phyloP scores from a whole-genome alignment of 1,139 yeast genomes.

The Pneumocystis wakefieldiae region DNA sequence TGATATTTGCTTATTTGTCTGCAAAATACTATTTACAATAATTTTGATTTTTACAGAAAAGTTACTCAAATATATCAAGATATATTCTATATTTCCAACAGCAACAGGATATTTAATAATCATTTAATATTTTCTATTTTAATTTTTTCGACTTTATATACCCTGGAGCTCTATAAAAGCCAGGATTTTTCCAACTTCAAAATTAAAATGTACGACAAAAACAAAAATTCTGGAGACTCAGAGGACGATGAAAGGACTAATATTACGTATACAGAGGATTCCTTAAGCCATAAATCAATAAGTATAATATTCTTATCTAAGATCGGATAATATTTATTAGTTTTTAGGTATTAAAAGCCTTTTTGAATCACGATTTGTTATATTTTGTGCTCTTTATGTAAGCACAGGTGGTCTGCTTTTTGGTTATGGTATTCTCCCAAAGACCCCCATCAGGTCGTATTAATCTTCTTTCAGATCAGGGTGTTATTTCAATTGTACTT shows the following conservation, averaged over 20 bases:
- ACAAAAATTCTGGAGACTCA: background rate
- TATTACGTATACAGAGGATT: conserved; percentile 3
- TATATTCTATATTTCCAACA: too few relatives aligned
- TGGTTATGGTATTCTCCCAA: conserved; percentile 20
- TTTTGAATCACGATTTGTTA: conserved; percentile 16
- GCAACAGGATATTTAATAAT: too few relatives aligned
- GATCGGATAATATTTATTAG: background rate
- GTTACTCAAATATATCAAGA: too few relatives aligned
- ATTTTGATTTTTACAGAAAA: too few relatives aligned
- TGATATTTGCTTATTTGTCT: too few relatives aligned
- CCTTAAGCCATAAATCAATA: background rate
- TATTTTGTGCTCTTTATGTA: conserved; percentile 21
- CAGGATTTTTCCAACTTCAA: background rate
- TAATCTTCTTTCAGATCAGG: too few relatives aligned
- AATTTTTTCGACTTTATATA: background rate
- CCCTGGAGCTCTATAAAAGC: background rate
- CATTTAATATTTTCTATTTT: background rate
- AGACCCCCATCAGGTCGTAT: too few relatives aligned
- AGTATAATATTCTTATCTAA: conserved; percentile 4
- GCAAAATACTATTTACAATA: too few relatives aligned
- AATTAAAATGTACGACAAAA: background rate
- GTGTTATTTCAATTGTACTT: conserved; percentile 42
- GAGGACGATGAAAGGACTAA: background rate
- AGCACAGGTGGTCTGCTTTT: conserved; percentile 23
- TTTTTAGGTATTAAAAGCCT: conserved; percentile 13